Evolutionary conservation across 202 grass and related monocot species (phyloP).

Genomic region (Dendrocalamus latiflorus): DNA sequence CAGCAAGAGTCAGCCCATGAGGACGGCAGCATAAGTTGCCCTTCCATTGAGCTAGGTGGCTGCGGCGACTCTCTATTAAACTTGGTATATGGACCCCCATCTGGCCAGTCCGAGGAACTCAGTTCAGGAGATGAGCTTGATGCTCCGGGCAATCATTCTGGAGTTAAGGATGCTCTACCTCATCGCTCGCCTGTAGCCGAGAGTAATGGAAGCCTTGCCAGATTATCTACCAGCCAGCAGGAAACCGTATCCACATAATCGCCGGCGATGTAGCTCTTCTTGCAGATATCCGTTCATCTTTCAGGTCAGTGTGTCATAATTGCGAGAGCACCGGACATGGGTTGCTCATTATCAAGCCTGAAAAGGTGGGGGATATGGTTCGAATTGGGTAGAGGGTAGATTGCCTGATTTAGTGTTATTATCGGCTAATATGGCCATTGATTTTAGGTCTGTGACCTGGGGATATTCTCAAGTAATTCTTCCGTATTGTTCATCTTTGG

Average conservation of each 20-base stretch:
- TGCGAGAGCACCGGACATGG: not conserved
- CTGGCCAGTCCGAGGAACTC: constrained; percentile 48
- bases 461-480: constrained; percentile 30
- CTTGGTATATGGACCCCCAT: constrained; percentile 55
- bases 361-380: constrained; percentile 19
- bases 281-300: constrained; percentile 23
- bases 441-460: constrained; percentile 43
- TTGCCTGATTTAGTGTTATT: constrained; percentile 35
- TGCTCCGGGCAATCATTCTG: constrained; percentile 51
- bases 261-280: not conserved
- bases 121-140: constrained; percentile 49
- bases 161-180: constrained; percentile 38
- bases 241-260: constrained; percentile 48
- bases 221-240: constrained; percentile 34
- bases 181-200: constrained; percentile 38
- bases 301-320: not conserved
- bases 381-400: constrained; percentile 24
- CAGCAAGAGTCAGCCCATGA: constrained; percentile 57
- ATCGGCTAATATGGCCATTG: constrained; percentile 34
- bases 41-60: constrained; percentile 72
- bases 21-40: constrained; percentile 66
- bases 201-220: constrained; percentile 51
- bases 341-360: not conserved
- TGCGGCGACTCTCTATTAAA: constrained; percentile 59
- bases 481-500: constrained; percentile 24